Conservation (phyloP, 1,284 basidiomycete species). For the Coniferiporia weirii region DNA sequence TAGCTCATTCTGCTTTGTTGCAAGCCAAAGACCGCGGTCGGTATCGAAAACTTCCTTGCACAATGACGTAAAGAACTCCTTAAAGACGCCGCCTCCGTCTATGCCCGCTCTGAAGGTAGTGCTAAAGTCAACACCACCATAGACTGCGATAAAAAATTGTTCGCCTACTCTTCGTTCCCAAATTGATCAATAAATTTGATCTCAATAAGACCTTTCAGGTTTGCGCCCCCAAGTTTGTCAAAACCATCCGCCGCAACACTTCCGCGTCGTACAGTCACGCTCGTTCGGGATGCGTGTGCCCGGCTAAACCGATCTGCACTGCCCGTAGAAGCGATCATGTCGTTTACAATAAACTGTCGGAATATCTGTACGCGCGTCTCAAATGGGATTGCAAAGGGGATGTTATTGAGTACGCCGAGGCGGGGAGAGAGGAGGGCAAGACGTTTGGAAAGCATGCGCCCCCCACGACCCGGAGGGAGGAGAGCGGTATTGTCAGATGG, state of each 20-base stretch:
- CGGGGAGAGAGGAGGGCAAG: conserved; percentile 76
- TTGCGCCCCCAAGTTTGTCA: conserved; percentile 67
- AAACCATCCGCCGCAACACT: conserved; percentile 88
- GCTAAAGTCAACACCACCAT: not conserved
- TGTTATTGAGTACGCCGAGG: conserved; percentile 89
- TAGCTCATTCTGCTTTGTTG: conserved; percentile 85
- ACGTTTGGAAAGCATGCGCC: conserved; percentile 46
- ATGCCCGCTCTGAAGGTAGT: conserved; percentile 65
- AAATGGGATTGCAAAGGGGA: conserved; percentile 96
- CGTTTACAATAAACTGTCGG: conserved; percentile 71
- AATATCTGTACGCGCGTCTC: conserved; percentile 88
- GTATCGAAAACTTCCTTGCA: conserved; percentile 94
- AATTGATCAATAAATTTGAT: conserved; percentile 92
- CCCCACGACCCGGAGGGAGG: conserved; percentile 31
- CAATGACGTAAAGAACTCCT: conserved; percentile 92
- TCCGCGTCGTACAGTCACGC: conserved; percentile 67
- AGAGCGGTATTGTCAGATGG: conserved; percentile 22
- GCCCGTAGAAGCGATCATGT: conserved; percentile 32
- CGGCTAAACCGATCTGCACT: conserved; percentile 7
- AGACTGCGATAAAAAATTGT: not conserved
- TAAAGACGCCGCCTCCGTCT: conserved; percentile 96
- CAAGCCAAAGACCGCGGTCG: conserved; percentile 90
- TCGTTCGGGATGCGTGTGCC: conserved; percentile 29
- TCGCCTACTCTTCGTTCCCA: conserved; percentile 72
- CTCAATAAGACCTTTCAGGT: conserved; percentile 76